Evolutionary conservation across 768 basidiomycete species (phyloP), one percentile per base, ranked within the genome.

Genomic region (Mycena kentingensis): DNA sequence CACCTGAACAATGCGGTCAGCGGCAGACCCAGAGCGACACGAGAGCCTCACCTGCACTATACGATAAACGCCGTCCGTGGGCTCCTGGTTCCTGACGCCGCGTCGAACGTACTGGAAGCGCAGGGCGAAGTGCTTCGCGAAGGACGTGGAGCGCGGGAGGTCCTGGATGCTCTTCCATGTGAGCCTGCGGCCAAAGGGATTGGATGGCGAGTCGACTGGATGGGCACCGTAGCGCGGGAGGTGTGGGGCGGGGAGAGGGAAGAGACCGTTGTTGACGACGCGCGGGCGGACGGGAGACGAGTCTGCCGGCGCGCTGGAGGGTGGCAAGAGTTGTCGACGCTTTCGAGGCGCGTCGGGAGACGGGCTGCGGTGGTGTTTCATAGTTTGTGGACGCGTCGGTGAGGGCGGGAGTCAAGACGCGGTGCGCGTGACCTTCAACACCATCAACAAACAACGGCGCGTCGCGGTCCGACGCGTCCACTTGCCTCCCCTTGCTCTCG

Each of bases 121-220:
- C 15, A 88, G 75, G 0, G 83, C 73, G 21, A 86, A 72, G 58
- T 89, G 86, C 51, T 81, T 78, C 13, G 75, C 75, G 64, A 82
- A 85, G 0, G 79, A 76, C 0, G 80, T 77, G 0, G 75, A 65
- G 0, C 70, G 60, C 2, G 78, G 78, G 8, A 78, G 67, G 0
- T 68, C 63, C 21, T 73, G 74, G 6, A 69, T 61, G 3, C 77
- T 59, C 13, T 73, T 64, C 18, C 73, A 70, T 13, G 73, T 72
- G 16, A 77, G 74, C 41, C 79, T 80, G 38, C 83, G 71, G 15
- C 85, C 84, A 53, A 88, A 84, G 0, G 87, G 87, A 59, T 88
- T 88, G 3, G 82, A 78, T 0, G 87, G 87, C 0, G 86, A 87
- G 69, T 89, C 87, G 7, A 10, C 7, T 12, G 5, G 73, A 79